Conservation (phyloP, 1,139 yeast species). For the Candida tunisiensis region DNA sequence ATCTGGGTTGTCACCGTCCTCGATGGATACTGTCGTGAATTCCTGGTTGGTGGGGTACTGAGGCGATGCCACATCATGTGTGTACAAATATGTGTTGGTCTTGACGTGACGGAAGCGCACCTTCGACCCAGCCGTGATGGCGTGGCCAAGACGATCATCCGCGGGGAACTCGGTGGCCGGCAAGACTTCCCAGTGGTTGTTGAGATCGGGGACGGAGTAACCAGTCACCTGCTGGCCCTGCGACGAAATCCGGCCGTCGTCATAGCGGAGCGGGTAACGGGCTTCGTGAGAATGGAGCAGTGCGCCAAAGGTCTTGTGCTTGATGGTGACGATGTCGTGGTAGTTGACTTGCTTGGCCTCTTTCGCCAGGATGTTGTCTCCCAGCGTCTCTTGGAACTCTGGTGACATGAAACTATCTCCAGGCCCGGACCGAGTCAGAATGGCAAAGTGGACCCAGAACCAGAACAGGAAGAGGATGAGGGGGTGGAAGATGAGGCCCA, state of each 20-base stretch:
- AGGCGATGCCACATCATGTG: conserved; percentile 99
- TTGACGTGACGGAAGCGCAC: conserved; percentile 70
- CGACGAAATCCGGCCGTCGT: conserved; percentile 91
- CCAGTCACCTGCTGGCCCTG: conserved; percentile 93
- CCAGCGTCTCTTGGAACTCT: conserved; percentile 81
- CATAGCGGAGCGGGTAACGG: conserved; percentile 78
- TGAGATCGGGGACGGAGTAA: conserved; percentile 36
- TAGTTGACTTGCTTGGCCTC: conserved; percentile 59
- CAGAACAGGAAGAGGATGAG: conserved; percentile 72
- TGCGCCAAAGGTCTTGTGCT: conserved; percentile 61
- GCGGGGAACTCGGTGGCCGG: conserved; percentile 36
- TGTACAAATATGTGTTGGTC: conserved; percentile 60
- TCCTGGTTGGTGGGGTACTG: conserved; percentile 81
- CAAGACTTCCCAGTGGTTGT: conserved; percentile 76
- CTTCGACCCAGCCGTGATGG: conserved; percentile 43
- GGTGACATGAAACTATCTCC: conserved; percentile 91
- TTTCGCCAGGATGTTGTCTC: conserved; percentile 55
- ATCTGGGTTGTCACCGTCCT: conserved; percentile 35
- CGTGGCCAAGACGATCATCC: conserved; percentile 24
- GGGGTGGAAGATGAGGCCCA: conserved; percentile 64
- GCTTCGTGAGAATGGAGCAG: conserved; percentile 65
- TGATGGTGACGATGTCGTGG: conserved; percentile 58
- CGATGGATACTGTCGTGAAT: conserved; percentile 55
- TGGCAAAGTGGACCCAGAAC: conserved; percentile 83
- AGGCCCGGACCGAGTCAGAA: conserved; percentile 77